Evolutionary conservation across 805 yeast species (phyloP).

Genomic region (Wickerhamomyces bisporus): DNA sequence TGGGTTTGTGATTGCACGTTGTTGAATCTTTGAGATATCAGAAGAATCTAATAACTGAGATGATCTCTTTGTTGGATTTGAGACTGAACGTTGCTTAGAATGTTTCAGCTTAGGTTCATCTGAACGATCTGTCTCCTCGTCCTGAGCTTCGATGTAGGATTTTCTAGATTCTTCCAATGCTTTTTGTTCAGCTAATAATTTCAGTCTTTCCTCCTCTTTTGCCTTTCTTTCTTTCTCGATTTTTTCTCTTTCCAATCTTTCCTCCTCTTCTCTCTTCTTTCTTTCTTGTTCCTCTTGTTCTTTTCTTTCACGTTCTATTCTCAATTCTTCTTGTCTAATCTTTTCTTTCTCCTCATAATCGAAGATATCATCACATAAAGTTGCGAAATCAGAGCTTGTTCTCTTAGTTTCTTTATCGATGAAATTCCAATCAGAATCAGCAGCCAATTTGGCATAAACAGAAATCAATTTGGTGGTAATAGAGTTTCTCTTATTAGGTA

Average conservation of each 20-base stretch:
- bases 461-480: slow-evolving; percentile 66
- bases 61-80: slow-evolving; percentile 29
- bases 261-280: slow-evolving; percentile 20
- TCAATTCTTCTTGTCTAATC: slow-evolving; percentile 37
- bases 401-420: slow-evolving; percentile 70
- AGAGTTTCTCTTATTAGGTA: slow-evolving; percentile 56
- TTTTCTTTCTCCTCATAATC: slow-evolving; percentile 65
- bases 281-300: slow-evolving; percentile 21
- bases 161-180: slow-evolving; percentile 25
- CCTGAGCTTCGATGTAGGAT: too few relatives aligned
- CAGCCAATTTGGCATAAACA: slow-evolving; percentile 66
- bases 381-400: slow-evolving; percentile 74
- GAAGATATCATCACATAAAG: slow-evolving; percentile 71
- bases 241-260: slow-evolving; percentile 13
- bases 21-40: slow-evolving; percentile 27
- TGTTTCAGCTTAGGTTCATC: slow-evolving; percentile 11
- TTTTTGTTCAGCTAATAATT: slow-evolving; percentile 6
- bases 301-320: slow-evolving; percentile 42
- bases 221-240: slow-evolving; percentile 11
- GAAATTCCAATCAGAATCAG: slow-evolving; percentile 58
- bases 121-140: slow-evolving; percentile 9
- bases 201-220: slow-evolving; percentile 17
- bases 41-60: slow-evolving; percentile 20
- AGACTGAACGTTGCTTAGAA: slow-evolving; percentile 30
- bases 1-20: slow-evolving; percentile 32